These are phyloP conservation scores for Cyberlindnera subsufficiens DNA, from an alignment of 805 yeast genomes.

Conservation along the genomic window DNA sequence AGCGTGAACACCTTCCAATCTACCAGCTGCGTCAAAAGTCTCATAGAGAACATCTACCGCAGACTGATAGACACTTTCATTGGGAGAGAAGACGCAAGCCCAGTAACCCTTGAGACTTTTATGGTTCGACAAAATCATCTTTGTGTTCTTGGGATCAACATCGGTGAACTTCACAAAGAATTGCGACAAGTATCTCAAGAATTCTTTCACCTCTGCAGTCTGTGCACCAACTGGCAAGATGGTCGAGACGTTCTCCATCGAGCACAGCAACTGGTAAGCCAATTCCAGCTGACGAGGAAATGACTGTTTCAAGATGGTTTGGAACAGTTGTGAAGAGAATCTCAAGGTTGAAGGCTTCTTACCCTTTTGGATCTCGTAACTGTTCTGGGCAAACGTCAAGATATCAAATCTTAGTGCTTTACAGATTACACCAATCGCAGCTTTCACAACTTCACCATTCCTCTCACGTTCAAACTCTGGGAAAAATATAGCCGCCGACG, in stretches of 20 bases:
- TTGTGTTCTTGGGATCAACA: slow-evolving; percentile 29
- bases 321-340: slow-evolving; percentile 24
- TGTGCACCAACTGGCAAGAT: slow-evolving; percentile 24
- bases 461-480: slow-evolving; percentile 23
- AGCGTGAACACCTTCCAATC: slow-evolving; percentile 66
- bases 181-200: slow-evolving; percentile 26
- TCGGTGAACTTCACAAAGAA: slow-evolving; percentile 36
- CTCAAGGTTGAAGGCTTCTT: slow-evolving; percentile 26
- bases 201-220: slow-evolving; percentile 21
- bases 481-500: slow-evolving; percentile 25
- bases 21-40: slow-evolving; percentile 72
- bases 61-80: slow-evolving; percentile 51
- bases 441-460: slow-evolving; percentile 26
- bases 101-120: slow-evolving; percentile 58
- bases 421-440: slow-evolving; percentile 33
- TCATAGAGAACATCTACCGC: slow-evolving; percentile 70
- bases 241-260: slow-evolving; percentile 25
- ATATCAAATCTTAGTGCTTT: slow-evolving; percentile 43
- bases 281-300: slow-evolving; percentile 18
- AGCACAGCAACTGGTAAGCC: slow-evolving; percentile 17
- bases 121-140: slow-evolving; percentile 33
- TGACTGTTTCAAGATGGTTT: slow-evolving; percentile 23
- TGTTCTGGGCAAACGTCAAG: slow-evolving; percentile 34
- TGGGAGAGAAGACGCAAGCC: slow-evolving; percentile 67
- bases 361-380: slow-evolving; percentile 30